These are phyloP conservation scores for Tylopilus felleus DNA, from an alignment of 768 basidiomycete species.

Conservation along the genomic window DNA sequence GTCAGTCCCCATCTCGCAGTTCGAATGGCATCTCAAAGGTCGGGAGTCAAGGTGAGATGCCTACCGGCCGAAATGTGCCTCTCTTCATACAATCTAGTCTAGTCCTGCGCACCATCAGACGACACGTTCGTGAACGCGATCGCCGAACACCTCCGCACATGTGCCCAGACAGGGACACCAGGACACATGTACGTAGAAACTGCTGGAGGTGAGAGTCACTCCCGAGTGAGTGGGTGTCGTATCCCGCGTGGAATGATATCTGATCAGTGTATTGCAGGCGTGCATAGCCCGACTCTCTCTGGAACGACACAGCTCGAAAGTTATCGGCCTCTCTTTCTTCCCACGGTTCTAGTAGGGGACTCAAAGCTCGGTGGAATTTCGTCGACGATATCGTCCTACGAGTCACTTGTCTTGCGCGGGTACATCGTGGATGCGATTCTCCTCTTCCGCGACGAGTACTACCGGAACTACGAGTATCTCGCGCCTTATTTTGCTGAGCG, in stretches of 20 bases:
- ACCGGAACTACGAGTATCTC: constrained; percentile 85
- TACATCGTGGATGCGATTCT: constrained; percentile 84
- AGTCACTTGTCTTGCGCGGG: constrained; percentile 86
- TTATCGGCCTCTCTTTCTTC: constrained; percentile 84
- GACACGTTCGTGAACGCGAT: constrained; percentile 63
- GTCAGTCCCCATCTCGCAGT: constrained; percentile 93
- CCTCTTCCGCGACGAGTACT: constrained; percentile 82
- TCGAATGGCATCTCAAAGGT: constrained; percentile 38
- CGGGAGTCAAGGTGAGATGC: constrained; percentile 29
- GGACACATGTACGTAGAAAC: constrained; percentile 86
- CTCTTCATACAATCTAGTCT: constrained; percentile 3
- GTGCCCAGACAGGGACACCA: constrained; percentile 36
- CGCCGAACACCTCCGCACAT: constrained; percentile 54
- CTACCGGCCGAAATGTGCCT: not conserved
- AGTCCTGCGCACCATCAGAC: constrained; percentile 52
- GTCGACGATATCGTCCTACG: constrained; percentile 88
- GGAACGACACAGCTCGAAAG: constrained; percentile 81
- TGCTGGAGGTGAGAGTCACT: constrained; percentile 77
- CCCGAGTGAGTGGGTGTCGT: constrained; percentile 7
- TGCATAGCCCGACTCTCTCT: constrained; percentile 85
- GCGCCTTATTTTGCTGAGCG: constrained; percentile 73
- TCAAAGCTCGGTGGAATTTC: constrained; percentile 92
- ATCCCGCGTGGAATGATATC: not conserved
- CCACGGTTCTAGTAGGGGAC: constrained; percentile 84
- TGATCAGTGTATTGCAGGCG: constrained; percentile 66